A percentile compares a stretch with the other conserved stretches of the same genome.
These are phyloP conservation scores for Penicillium canariense DNA, from an alignment of 495 filamentous ascomycete species.

Conservation along the genomic window DNA sequence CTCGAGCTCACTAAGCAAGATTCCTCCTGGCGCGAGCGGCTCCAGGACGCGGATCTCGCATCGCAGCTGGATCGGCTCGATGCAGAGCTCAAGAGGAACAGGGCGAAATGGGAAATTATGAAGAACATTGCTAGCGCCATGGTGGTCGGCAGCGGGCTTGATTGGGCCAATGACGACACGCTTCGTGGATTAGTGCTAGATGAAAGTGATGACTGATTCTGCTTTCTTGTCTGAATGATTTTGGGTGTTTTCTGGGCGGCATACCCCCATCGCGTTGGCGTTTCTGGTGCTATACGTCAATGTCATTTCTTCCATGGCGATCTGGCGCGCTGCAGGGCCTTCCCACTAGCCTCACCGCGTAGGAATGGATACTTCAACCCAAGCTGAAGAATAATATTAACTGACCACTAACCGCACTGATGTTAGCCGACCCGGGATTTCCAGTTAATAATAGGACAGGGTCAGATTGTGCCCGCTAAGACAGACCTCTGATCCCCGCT, in stretches of 20 bases:
- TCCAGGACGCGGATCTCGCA: constrained; percentile 50
- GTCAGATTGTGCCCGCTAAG: constrained; percentile 16
- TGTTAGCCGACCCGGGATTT: neutral
- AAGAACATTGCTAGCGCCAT: constrained; percentile 71
- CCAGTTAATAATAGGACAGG: constrained; percentile 4
- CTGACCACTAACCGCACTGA: no score
- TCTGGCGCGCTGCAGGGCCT: neutral
- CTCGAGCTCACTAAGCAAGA: constrained; percentile 59
- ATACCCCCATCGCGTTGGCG: neutral
- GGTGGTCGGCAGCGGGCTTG: constrained; percentile 77
- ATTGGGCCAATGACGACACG: constrained; percentile 73
- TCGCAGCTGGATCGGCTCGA: constrained; percentile 56
- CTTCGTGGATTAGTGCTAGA: constrained; percentile 74
- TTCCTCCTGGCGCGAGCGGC: constrained; percentile 48
- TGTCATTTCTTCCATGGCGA: constrained; percentile 1
- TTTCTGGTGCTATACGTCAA: neutral
- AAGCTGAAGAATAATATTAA: no score
- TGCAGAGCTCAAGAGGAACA: constrained; percentile 51
- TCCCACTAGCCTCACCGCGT: neutral
- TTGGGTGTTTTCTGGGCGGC: neutral
- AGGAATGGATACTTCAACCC: neutral
- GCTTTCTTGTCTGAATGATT: neutral
- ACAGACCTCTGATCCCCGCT: constrained; percentile 24
- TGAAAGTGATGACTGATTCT: constrained; percentile 56
- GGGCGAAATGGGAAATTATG: constrained; percentile 66